phyloP scores from a whole-genome alignment of 2,329 filamentous ascomycete species.

The Trichoderma endophyticum region DNA sequence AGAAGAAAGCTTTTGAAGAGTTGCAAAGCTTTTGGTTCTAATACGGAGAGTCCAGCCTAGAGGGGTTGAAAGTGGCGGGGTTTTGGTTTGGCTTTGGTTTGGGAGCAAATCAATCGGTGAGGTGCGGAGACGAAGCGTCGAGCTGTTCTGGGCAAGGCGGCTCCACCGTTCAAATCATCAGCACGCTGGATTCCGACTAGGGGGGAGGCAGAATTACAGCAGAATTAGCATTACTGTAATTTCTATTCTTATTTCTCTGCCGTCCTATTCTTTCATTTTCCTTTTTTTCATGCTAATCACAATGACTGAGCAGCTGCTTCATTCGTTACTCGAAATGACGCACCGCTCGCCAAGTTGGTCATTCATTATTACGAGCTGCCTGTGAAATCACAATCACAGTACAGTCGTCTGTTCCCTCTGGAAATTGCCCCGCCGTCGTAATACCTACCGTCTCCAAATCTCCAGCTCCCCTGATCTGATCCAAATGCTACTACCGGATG shows the following conservation, averaged over 20 bases:
- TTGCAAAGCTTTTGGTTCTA: slow-evolving; percentile 12
- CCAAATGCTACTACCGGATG: neutral
- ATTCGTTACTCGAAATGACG: neutral
- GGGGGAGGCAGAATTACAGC: neutral
- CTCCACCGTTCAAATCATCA: slow-evolving; percentile 7
- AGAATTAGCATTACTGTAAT: neutral
- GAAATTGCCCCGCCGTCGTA: slow-evolving; percentile 2
- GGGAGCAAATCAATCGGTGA: slow-evolving; percentile 24
- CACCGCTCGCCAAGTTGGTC: neutral
- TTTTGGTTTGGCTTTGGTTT: slow-evolving; percentile 27
- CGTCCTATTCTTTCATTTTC: neutral
- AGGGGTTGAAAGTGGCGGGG: slow-evolving; percentile 31
- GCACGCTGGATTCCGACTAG: neutral
- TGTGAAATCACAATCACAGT: neutral
- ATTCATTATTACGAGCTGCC: neutral
- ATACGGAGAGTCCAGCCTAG: slow-evolving; percentile 14
- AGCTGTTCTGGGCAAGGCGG: neutral
- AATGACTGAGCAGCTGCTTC: neutral
- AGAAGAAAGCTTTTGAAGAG: neutral
- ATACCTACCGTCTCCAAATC: slow-evolving; percentile 8
- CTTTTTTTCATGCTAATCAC: neutral
- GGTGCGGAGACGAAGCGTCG: slow-evolving; percentile 24
- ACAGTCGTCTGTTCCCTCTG: neutral
- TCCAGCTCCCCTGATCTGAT: slow-evolving; percentile 4
- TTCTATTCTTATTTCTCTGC: neutral